Conservation (phyloP, 2,329 filamentous ascomycete genomes). For the Myriosclerotinia curreyana region DNA sequence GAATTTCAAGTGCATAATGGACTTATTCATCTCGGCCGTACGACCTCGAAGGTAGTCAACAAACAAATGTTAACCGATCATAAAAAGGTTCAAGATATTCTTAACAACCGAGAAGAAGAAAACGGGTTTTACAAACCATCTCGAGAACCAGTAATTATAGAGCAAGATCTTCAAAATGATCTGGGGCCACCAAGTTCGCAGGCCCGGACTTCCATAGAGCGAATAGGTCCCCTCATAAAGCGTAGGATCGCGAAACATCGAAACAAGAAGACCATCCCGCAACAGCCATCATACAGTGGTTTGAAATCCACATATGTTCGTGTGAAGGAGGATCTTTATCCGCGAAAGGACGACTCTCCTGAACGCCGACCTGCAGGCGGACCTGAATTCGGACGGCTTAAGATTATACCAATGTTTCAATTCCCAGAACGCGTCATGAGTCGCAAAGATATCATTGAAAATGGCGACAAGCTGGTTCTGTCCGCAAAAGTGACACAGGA, state of each 20-base stretch:
- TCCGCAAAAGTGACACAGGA: not conserved
- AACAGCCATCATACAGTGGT: not conserved
- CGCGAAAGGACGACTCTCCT: not conserved
- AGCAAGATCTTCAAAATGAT: slow-evolving; percentile 7
- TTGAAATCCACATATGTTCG: not conserved
- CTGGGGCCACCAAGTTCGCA: not conserved
- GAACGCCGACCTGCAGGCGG: too few species aligned
- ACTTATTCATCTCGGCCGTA: not conserved
- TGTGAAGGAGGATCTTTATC: slow-evolving; percentile 3
- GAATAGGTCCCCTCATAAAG: not conserved
- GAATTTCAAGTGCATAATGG: not conserved
- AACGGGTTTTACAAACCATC: not conserved
- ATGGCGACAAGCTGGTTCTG: not conserved
- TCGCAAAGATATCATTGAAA: not conserved
- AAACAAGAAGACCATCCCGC: not conserved
- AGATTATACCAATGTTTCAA: slow-evolving; percentile 6
- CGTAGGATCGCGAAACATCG: not conserved
- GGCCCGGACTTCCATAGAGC: not conserved
- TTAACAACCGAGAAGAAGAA: not conserved
- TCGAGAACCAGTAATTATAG: not conserved
- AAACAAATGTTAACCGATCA: not conserved
- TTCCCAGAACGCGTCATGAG: slow-evolving; percentile 1
- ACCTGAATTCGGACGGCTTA: not conserved
- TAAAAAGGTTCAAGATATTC: not conserved
- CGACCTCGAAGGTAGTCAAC: not conserved